phyloP scores from a whole-genome alignment of 2,329 filamentous ascomycete species.

The Aspergillus sp. region DNA sequence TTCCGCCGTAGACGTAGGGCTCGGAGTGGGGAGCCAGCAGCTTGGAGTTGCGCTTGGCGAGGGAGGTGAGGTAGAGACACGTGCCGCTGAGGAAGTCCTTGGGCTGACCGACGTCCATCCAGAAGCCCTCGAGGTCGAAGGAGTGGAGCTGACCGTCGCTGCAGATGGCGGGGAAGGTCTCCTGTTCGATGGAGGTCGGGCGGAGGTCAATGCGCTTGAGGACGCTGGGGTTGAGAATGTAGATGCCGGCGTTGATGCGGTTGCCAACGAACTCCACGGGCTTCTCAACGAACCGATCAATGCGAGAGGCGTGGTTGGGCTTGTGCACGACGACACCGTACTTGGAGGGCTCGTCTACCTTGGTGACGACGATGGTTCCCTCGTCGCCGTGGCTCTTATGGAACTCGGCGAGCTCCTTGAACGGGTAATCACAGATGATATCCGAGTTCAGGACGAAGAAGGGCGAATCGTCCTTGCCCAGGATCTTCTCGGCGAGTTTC shows the following conservation, averaged over 20 bases:
- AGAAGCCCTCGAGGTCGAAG: constrained; percentile 95
- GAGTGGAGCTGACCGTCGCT: constrained; percentile 88
- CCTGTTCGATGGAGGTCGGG: constrained; percentile 96
- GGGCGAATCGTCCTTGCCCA: constrained; percentile 87
- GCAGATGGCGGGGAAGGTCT: constrained; percentile 94
- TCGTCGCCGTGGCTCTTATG: constrained; percentile 92
- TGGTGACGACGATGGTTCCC: constrained; percentile 96
- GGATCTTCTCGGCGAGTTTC: constrained; percentile 88
- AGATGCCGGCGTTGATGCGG: constrained; percentile 97
- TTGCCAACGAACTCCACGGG: constrained; percentile 98
- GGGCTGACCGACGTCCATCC: constrained; percentile 98
- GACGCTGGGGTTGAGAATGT: constrained; percentile 92
- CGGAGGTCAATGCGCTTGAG: constrained; percentile 90
- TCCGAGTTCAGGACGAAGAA: constrained; percentile 99
- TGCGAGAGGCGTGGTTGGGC: constrained; percentile 82
- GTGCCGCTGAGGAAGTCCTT: constrained; percentile 98
- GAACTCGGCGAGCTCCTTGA: constrained; percentile 84
- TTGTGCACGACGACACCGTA: constrained; percentile 99
- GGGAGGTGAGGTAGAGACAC: constrained; percentile 90
- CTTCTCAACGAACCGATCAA: constrained; percentile 99
- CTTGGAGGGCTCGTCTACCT: constrained; percentile 98
- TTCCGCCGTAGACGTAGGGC: constrained; percentile 84
- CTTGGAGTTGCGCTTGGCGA: constrained; percentile 86
- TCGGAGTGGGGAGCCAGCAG: constrained; percentile 71
- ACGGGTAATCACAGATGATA: constrained; percentile 96